Base-by-base conservation (phyloP, 306 rosid genomes). In the Medicago lupulina region DNA sequence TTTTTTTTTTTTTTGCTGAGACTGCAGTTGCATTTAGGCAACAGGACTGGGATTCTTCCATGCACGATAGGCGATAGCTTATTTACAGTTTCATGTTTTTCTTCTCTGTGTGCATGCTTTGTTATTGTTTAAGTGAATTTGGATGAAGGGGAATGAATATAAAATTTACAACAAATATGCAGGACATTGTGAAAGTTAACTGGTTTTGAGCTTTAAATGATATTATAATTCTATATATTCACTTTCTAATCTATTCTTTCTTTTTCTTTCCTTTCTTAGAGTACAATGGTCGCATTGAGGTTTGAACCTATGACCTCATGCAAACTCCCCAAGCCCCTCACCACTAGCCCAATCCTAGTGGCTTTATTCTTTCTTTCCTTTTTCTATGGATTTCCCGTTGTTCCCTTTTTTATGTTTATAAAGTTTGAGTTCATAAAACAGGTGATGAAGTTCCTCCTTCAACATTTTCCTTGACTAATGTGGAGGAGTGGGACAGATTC, bases 371-470 rank as follows among this genome's bases (percentile, higher is more conserved):
- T 66, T 66, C 51, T 66, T 43, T 67, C 54, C 10, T 43, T 67
- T 67, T 18, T 39, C 9, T 16, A 8, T 57, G 38, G 17, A 39
- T 74, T 25, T 1, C 4, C 19, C 21, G 16, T 2, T 79, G 10
- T 64, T 67, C 31, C 49, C 6, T 67, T 59, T 71, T 44, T 23
- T 73, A 57, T 76, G 17, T 34, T 51, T 38, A 67, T 71, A 40
- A 51, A 50, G 63, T 70, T 67, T 57, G 83, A 77, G 81, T 81
- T 88, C 43, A 47, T 86, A 84, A 76, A 81, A 59, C 86, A 95
- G 98, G 98, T 61, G 92, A 92, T 21, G 93, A 89, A 46, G 96
- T 88, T 71, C 97, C 91, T 5, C 90, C 88, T 36, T 92, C 99
- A 44, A 78, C 91, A 68, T 95, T 92, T 87, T 84, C 79, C 85